phyloP scores from a whole-genome alignment of 768 basidiomycete genomes.

The Dioszegia hungarica region DNA sequence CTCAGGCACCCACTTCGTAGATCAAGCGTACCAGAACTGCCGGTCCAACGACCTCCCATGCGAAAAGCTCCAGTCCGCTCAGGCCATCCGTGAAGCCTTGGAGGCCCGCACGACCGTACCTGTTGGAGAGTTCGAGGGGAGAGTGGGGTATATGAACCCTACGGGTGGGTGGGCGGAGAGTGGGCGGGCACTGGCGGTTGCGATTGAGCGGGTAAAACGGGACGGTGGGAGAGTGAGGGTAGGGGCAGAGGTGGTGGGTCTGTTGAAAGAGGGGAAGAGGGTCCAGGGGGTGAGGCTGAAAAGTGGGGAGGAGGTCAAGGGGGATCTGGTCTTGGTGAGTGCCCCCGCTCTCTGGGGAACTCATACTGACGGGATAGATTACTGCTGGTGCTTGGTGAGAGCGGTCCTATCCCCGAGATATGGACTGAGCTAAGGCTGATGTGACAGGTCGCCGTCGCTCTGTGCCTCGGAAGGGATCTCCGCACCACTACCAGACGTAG shows the following conservation, averaged over 20 bases:
- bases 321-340: conserved; percentile 55
- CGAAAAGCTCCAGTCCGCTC: not conserved
- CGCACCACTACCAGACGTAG: conserved; percentile 53
- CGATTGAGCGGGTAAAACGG: conserved; percentile 58
- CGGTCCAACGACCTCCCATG: conserved; percentile 30
- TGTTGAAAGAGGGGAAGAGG: conserved; percentile 52
- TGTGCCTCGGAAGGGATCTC: conserved; percentile 59
- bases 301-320: conserved; percentile 55
- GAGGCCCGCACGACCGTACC: conserved; percentile 34
- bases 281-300: conserved; percentile 60
- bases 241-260: conserved; percentile 58
- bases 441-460: conserved; percentile 69
- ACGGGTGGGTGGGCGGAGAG: conserved; percentile 85
- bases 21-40: conserved; percentile 63
- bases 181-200: conserved; percentile 58
- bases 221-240: conserved; percentile 61
- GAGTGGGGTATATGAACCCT: conserved; percentile 63
- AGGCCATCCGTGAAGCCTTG: not conserved
- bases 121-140: conserved; percentile 32
- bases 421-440: not conserved
- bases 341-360: not conserved
- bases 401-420: not conserved
- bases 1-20: conserved; percentile 53
- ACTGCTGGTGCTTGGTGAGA: conserved; percentile 42
- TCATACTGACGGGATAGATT: conserved; percentile 7